phyloP scores from a whole-genome alignment of 805 yeast species.

The Metschnikowia lunata region DNA sequence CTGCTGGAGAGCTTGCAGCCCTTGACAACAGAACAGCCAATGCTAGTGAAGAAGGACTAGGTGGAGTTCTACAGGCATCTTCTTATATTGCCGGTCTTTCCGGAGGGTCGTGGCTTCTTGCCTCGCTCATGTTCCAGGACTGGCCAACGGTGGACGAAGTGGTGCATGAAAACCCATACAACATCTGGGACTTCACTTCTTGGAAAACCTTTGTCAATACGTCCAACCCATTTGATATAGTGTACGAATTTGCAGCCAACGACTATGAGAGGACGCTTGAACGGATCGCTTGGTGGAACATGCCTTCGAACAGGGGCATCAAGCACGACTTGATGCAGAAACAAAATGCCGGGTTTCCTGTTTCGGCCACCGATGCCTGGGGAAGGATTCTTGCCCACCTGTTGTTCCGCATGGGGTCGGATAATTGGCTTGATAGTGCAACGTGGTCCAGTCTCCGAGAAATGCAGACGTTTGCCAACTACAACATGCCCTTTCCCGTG shows the following conservation, averaged over 20 bases:
- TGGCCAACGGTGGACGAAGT: slow-evolving; percentile 69
- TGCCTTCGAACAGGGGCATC: slow-evolving; percentile 41
- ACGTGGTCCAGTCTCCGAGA: slow-evolving; percentile 34
- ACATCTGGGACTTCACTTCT: slow-evolving; percentile 34
- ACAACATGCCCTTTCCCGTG: slow-evolving; percentile 41
- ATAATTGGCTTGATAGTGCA: slow-evolving; percentile 25
- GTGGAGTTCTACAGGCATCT: slow-evolving; percentile 68
- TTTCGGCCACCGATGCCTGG: slow-evolving; percentile 76
- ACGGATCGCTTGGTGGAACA: slow-evolving; percentile 29
- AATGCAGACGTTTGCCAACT: slow-evolving; percentile 24
- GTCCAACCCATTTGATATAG: slow-evolving; percentile 9
- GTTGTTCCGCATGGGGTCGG: slow-evolving; percentile 37
- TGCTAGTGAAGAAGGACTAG: slow-evolving; percentile 43
- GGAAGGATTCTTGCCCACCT: slow-evolving; percentile 71
- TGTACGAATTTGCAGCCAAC: slow-evolving; percentile 19
- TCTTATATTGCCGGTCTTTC: slow-evolving; percentile 74
- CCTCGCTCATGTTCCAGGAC: slow-evolving; percentile 62
- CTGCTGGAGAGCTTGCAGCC: slow-evolving; percentile 18
- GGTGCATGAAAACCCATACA: slow-evolving; percentile 27
- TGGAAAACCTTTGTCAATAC: slow-evolving; percentile 28
- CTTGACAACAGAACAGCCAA: slow-evolving; percentile 14
- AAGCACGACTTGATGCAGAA: slow-evolving; percentile 46
- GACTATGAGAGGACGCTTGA: slow-evolving; percentile 24
- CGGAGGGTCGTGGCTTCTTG: slow-evolving; percentile 82
- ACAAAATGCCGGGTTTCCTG: slow-evolving; percentile 56